These are phyloP conservation scores for Tubosaeta brunneosetosa DNA, from an alignment of 768 basidiomycete genomes.

Conservation along the genomic window DNA sequence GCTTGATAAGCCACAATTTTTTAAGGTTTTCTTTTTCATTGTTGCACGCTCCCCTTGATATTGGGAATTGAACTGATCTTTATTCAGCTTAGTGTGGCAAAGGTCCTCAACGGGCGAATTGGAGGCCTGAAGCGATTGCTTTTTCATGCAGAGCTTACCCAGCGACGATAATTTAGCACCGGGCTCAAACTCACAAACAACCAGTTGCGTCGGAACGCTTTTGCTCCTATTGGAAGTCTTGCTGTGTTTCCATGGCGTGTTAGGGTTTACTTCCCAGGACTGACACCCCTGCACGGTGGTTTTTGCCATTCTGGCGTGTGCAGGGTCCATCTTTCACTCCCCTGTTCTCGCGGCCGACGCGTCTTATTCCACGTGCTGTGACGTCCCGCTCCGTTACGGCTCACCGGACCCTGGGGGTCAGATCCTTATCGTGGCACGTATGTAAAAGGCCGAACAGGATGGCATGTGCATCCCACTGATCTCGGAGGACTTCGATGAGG, in stretches of 20 bases:
- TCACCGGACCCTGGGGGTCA: neutral
- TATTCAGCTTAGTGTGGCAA: neutral
- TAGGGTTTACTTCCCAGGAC: neutral
- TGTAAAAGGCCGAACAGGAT: conserved; percentile 13
- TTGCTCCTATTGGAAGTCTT: neutral
- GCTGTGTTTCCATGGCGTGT: neutral
- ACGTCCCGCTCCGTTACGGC: neutral
- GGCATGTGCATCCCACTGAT: conserved; percentile 14
- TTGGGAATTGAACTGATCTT: neutral
- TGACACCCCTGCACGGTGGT: conserved; percentile 5
- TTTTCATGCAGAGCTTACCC: neutral
- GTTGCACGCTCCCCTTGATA: neutral
- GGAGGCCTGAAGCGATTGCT: neutral
- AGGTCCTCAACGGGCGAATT: neutral
- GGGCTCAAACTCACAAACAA: neutral
- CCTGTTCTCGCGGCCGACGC: neutral
- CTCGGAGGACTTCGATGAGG: neutral
- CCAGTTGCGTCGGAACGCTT: neutral
- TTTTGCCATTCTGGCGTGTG: neutral
- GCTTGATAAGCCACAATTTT: neutral
- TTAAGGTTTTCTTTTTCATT: neutral
- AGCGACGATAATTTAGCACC: too few species aligned
- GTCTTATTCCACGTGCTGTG: neutral
- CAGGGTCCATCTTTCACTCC: too few species aligned
- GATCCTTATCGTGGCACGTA: neutral